Evolutionary conservation across 306 rosid genomes (phyloP), one percentile per base, ranked within the genome.

Genomic region (Crataegus laevigata): DNA sequence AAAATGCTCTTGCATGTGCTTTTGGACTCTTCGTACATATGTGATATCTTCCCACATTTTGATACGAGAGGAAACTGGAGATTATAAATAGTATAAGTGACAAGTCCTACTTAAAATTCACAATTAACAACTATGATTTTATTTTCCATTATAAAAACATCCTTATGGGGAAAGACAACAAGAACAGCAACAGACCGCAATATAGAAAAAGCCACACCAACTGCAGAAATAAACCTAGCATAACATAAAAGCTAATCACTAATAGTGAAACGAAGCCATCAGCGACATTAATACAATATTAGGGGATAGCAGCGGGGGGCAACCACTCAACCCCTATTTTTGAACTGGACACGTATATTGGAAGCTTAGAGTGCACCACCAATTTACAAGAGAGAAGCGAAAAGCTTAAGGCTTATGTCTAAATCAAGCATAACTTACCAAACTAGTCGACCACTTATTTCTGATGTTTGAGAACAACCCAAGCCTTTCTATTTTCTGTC

Each of bases 11-110:
- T 74, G 28, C 57, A 12, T 11, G 79, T 75, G 54, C 77, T 75
- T 77, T 74, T 80, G 29, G 85, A 88, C 77, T 85, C 91, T 79
- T 94, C 97, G 63, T 81, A 72, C 47, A 79, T 75, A 40, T 51
- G 73, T 30, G 85, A 90, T 66, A 91, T 82, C 87, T 89, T 94
- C 63, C 98, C 96, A 78, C 93, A 90, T 84, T 85, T 94, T 40
- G 94, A 85, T 71, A 91, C 71, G 78, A 94, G 94, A 81, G 98
- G 97, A 85, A 94, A 94, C 97, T 94, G 98, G 85, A 91, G 68
- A 63, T 74, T 79, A 75, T 42, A 22, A 34, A 77, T 58, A 69
- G 61, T 38, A 69, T 40, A 76, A 76, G 68, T 65, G 14, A 68
- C n/a, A 22, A 59, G 12, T 78, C 79, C 71, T 65, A 80, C 50